Evolutionary conservation across 2,329 filamentous ascomycete species (phyloP).

Genomic region (Myriosclerotinia curreyana): DNA sequence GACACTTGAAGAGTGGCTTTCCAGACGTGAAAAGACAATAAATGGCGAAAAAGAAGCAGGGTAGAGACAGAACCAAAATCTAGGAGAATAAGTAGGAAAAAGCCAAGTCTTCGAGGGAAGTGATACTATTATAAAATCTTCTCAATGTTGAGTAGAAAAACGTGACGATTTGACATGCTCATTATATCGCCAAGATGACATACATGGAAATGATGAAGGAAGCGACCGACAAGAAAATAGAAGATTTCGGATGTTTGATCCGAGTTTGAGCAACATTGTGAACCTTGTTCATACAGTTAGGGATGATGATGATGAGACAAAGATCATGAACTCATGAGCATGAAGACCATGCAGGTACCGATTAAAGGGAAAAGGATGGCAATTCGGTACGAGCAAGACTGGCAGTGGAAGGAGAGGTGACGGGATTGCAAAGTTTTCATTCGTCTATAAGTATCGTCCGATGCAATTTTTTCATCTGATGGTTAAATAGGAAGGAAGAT

Average conservation of each 20-base stretch:
- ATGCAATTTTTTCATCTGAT: slow-evolving; percentile 15
- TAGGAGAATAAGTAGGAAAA: too few species aligned
- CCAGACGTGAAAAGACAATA: slow-evolving; percentile 1
- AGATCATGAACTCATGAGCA: neutral
- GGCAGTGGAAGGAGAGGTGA: too few species aligned
- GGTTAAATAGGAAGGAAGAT: neutral
- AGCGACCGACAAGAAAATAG: neutral
- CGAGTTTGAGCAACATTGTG: neutral
- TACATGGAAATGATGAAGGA: neutral
- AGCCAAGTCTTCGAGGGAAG: neutral
- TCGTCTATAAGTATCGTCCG: neutral
- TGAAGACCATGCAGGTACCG: neutral
- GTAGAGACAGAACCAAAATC: neutral
- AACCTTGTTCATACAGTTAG: neutral
- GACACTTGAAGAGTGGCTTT: neutral
- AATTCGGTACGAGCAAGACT: neutral
- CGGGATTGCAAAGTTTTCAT: neutral
- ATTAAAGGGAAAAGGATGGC: neutral
- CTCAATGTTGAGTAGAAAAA: neutral
- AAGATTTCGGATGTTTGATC: neutral
- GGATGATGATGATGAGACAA: neutral
- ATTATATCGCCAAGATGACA: neutral
- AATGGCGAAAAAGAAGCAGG: neutral
- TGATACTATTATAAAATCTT: neutral
- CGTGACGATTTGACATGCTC: neutral